A percentile compares a stretch with the other conserved stretches of the same genome.
These are phyloP conservation scores for Corrigiola litoralis DNA, from an alignment of 179 eudicot species.

Conservation along the genomic window DNA sequence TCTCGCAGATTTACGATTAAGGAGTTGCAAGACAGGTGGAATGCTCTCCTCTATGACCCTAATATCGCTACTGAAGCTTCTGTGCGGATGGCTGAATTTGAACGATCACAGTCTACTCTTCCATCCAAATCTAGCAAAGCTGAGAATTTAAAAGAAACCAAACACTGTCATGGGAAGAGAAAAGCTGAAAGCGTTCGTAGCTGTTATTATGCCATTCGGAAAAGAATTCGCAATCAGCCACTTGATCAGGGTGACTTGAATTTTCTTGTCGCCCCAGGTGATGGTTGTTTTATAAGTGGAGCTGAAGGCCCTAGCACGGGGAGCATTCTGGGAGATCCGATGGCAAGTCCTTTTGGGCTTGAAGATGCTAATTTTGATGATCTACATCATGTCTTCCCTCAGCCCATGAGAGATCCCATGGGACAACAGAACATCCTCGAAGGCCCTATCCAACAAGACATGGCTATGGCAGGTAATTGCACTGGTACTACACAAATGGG, in stretches of 20 bases:
- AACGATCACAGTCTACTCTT: slow-evolving; percentile 25
- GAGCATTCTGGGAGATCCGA: slow-evolving; percentile 24
- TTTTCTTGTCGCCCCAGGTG: slow-evolving; percentile 26
- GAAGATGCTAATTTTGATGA: slow-evolving; percentile 22
- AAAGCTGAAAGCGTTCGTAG: slow-evolving; percentile 52
- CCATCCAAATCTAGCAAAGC: slow-evolving; percentile 28
- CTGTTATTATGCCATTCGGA: slow-evolving; percentile 53
- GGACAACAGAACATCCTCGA: slow-evolving; percentile 22
- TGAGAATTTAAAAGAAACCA: slow-evolving; percentile 38
- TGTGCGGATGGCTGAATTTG: slow-evolving; percentile 43
- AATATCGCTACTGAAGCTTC: slow-evolving; percentile 50
- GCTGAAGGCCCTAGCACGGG: slow-evolving; percentile 17
- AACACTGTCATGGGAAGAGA: slow-evolving; percentile 40
- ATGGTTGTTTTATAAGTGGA: slow-evolving; percentile 22
- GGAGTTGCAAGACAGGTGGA: slow-evolving; percentile 68
- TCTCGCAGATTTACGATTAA: slow-evolving; percentile 44
- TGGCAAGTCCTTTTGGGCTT: slow-evolving; percentile 21
- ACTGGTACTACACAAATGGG: slow-evolving; percentile 6
- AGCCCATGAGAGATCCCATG: slow-evolving; percentile 14
- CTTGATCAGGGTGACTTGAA: slow-evolving; percentile 27
- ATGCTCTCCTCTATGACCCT: slow-evolving; percentile 60
- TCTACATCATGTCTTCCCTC: slow-evolving; percentile 24
- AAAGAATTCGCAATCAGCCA: slow-evolving; percentile 46
- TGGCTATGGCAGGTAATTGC: slow-evolving; percentile 16
- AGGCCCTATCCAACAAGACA: slow-evolving; percentile 21